Percentiles rank a stretch among this genome's conserved stretches.
These are phyloP conservation scores for Exutisphaerella laricina DNA, from an alignment of 2,329 filamentous ascomycete genomes.

Conservation along the genomic window DNA sequence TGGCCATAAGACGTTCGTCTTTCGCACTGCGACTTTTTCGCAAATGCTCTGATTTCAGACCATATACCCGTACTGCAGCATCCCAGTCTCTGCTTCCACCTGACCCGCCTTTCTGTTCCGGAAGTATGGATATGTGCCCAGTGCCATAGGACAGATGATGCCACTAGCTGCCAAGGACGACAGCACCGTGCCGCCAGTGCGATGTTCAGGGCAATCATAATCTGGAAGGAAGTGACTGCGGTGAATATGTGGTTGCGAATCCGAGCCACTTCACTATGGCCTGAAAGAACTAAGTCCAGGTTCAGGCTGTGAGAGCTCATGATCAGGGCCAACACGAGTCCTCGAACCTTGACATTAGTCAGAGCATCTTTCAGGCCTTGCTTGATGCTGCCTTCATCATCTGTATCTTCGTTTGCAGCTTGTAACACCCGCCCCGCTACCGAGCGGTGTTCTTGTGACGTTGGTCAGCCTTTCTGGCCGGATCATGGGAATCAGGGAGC, in stretches of 20 bases:
- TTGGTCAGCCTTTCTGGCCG: conserved; percentile 1
- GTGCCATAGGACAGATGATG: not conserved
- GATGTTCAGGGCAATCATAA: conserved; percentile 5
- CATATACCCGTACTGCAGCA: not conserved
- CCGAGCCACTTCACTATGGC: conserved; percentile 7
- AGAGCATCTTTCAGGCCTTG: conserved; percentile 3
- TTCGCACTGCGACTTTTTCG: too few species aligned
- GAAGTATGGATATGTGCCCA: not conserved
- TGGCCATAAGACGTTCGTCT: too few species aligned
- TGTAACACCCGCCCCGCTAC: conserved; percentile 5
- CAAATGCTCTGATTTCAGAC: not conserved
- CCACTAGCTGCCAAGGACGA: conserved; percentile 5
- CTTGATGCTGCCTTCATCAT: not conserved
- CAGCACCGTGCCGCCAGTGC: not conserved
- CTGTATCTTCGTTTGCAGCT: conserved; percentile 4
- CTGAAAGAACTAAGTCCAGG: conserved; percentile 8
- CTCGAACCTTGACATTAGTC: conserved; percentile 4
- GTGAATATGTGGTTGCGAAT: not conserved
- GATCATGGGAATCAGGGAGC: conserved; percentile 3
- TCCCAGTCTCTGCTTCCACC: not conserved
- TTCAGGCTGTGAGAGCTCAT: conserved; percentile 5
- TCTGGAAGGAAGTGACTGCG: conserved; percentile 5
- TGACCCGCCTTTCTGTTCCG: conserved; percentile 3
- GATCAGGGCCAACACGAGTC: conserved; percentile 1
- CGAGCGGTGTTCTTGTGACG: conserved; percentile 5